phyloP scores from a whole-genome alignment of 129 eudicot genomes.

The Solidago caesia region DNA sequence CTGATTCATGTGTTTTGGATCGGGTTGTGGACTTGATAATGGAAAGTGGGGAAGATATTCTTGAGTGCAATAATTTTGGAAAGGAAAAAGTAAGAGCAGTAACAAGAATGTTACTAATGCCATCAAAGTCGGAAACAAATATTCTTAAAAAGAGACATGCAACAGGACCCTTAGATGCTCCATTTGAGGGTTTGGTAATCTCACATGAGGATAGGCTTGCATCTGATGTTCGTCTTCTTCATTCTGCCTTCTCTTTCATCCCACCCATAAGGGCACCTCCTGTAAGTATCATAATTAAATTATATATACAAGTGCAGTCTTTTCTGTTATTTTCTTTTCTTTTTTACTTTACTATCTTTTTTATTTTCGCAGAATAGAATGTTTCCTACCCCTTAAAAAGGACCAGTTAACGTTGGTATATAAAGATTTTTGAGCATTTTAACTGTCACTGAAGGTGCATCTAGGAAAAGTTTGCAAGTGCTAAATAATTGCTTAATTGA shows the following conservation, averaged over 20 bases:
- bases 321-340: not conserved
- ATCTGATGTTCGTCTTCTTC: conserved; percentile 65
- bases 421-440: no score
- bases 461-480: not conserved
- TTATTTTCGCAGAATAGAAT: not conserved
- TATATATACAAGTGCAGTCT: not conserved
- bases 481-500: not conserved
- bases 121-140: conserved; percentile 52
- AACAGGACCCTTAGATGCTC: conserved; percentile 68
- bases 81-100: conserved; percentile 78
- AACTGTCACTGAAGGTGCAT: not conserved
- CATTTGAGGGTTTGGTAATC: conserved; percentile 73
- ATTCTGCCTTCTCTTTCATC: conserved; percentile 77
- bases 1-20: conserved; percentile 47
- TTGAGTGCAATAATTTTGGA: conserved; percentile 40
- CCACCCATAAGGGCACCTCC: conserved; percentile 96
- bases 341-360: not conserved
- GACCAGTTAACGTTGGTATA: no score
- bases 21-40: conserved; percentile 50
- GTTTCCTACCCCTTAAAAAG: conserved; percentile 3
- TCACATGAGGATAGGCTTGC: conserved; percentile 75
- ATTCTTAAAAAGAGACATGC: conserved; percentile 53
- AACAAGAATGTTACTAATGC: conserved; percentile 74
- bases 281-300: conserved; percentile 43
- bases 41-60: conserved; percentile 47